Conservation (phyloP, 305 asterid genomes). For the Fraxinus greggii region DNA sequence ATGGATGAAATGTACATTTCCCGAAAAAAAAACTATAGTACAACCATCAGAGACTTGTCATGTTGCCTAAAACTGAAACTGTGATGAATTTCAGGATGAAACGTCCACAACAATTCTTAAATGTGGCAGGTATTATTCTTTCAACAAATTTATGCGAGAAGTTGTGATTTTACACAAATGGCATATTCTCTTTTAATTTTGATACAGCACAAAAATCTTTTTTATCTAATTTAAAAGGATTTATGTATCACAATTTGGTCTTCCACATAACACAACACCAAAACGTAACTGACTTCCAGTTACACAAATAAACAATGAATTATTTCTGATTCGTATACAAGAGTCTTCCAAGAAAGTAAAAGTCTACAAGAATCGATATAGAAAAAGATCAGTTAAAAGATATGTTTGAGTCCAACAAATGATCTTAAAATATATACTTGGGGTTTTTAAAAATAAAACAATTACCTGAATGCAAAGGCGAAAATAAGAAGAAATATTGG, state of each 20-base stretch:
- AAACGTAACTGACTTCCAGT: neutral
- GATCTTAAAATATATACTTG: slow-evolving; percentile 11
- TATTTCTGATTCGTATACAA: neutral
- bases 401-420: slow-evolving; percentile 13
- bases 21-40: neutral
- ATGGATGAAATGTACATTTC: slow-evolving; percentile 4
- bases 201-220: neutral
- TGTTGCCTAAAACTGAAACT: neutral
- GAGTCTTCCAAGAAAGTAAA: neutral
- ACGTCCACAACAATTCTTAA: neutral
- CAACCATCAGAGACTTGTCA: neutral
- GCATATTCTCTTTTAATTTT: neutral
- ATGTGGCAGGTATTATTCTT: neutral
- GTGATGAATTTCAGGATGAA: neutral
- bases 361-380: neutral
- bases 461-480: slow-evolving; percentile 97
- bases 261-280: neutral
- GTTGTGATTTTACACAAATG: neutral
- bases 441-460: slow-evolving; percentile 8
- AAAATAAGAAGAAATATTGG: slow-evolving; percentile 97
- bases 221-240: neutral
- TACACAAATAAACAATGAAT: neutral
- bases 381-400: slow-evolving; percentile 1
- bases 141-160: neutral
- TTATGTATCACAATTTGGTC: neutral